Base-by-base conservation (phyloP, 371 early-diverging fungal species). In the Dichotomocladium elegans region DNA sequence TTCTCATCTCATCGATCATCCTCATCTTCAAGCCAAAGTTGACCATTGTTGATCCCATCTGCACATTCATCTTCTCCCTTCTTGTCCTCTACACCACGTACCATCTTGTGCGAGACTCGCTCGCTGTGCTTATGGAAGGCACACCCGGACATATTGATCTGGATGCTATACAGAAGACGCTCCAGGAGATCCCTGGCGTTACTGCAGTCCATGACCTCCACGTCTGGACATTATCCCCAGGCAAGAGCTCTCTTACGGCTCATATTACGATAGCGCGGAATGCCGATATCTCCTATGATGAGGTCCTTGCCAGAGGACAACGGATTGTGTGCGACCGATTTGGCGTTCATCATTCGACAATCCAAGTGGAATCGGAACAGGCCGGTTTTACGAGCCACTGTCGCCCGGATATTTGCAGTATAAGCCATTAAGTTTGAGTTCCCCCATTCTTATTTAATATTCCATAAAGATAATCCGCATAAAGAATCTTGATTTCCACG, bases 21-120 rank as follows among this genome's bases (percentile, higher is more conserved):
- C 82, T 92, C 15, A 82, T 80, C 31, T 77, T 88, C 55, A 79
- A 83, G 47, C 92, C 92, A 5, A 56, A 62, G 7, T 61, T 66
- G 47, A 81, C 85, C 15, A 79, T 86, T 59, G 86, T 91, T 24
- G 94, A 95, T 63, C 90, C 93, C 2, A 53, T 92, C 21, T 93
- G 93, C 70, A 94, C 94, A 2, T 84, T 94, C 57, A 30, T 90
- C 26, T 95, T 94, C 63, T 88, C 91, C 2, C 61, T 88, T 25
- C 64, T 94, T 42, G 93, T 93, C 11, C 63, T 95, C 11, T 70
- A 68, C 41, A 89, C 93, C 9, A 94, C 94, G 1, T 74, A 81
- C 15, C 64, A 72, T 12, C 69, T 88, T 33, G 79, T 88, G 33
- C 66, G 66, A 26, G 82, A 90, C 47, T 86, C 81, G 12, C 40